Base-by-base conservation (phyloP, 2,329 filamentous ascomycete species). In the Alternaria metachromatica region DNA sequence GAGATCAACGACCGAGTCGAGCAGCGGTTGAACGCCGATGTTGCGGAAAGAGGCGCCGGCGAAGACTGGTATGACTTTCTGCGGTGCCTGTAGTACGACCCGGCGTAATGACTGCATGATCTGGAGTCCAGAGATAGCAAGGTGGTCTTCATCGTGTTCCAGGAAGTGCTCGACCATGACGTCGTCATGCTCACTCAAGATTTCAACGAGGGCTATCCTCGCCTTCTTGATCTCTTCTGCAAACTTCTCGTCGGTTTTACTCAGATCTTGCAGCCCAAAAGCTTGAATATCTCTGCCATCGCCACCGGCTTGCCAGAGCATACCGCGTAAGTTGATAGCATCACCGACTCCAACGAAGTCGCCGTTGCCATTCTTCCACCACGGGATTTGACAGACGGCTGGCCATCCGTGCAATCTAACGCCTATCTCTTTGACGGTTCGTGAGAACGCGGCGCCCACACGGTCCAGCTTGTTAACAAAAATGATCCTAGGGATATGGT, bases 31-130 rank as follows among this genome's bases (percentile, higher is more conserved):
- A 5, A 98, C 94, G 8, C 96, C 96, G 65, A 98, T 93, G 69
- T 98, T 97, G 45, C 92, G 89, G 80, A 98, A 94, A 78, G 94
- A 97, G 6, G 95, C 94, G 3, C 95, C 95, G 1, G 93, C 93
- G 80, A 97, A 96, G 0, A 97, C 87, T 1, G 95, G 95, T 46
- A 96, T 91, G 18, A 96, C 84, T n/a, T 82, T 84, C 55, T 92
- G 93, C 10, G 90, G 86, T 1, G 89, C 88, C 50, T 85, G 84
- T 6, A 90, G 84, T 6, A 97, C 88, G 43, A 89, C 90, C 49
- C 89, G 87, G 33, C 94, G 88, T 30, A 99, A 86, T 65, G 91
- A 92, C 57, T 89, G 85, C 64, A 90, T 89, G 64, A 98, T 89
- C 45, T 90, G 84, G 18, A 85, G 78, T 0, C 88, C 81, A 0